Evolutionary conservation across 2,329 filamentous ascomycete species (phyloP).

Genomic region (Ceratocystis diversiconidia): DNA sequence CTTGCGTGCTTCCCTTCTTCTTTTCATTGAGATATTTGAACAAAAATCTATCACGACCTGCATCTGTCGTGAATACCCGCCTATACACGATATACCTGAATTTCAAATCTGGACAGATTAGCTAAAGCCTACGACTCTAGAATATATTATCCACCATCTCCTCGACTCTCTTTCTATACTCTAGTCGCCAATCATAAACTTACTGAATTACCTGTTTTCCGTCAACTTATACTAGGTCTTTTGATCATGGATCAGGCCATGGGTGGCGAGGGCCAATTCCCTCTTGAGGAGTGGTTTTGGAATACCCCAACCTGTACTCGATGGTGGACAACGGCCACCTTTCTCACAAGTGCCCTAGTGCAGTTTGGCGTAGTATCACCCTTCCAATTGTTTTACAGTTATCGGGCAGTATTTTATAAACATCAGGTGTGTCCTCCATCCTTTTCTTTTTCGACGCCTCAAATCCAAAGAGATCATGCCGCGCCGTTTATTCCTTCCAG

Average conservation of each 20-base stretch:
- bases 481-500: no score
- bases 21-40: no score
- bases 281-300: slow-evolving; percentile 95
- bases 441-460: not conserved
- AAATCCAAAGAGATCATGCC: not conserved
- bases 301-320: slow-evolving; percentile 94
- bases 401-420: slow-evolving; percentile 78
- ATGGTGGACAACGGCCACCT: slow-evolving; percentile 91
- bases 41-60: no score
- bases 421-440: slow-evolving; percentile 52
- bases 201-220: not conserved
- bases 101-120: no score
- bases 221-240: not conserved
- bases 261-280: slow-evolving; percentile 49
- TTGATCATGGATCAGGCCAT: slow-evolving; percentile 42
- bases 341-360: slow-evolving; percentile 74
- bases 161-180: no score
- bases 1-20: no score
- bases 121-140: no score
- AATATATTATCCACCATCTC: no score
- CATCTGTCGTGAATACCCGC: no score
- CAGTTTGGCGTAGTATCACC: slow-evolving; percentile 87
- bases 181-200: no score
- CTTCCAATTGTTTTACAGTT: slow-evolving; percentile 95
- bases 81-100: no score